Base-by-base conservation (phyloP, 1,284 basidiomycete genomes). In the Trametes pubescens region DNA sequence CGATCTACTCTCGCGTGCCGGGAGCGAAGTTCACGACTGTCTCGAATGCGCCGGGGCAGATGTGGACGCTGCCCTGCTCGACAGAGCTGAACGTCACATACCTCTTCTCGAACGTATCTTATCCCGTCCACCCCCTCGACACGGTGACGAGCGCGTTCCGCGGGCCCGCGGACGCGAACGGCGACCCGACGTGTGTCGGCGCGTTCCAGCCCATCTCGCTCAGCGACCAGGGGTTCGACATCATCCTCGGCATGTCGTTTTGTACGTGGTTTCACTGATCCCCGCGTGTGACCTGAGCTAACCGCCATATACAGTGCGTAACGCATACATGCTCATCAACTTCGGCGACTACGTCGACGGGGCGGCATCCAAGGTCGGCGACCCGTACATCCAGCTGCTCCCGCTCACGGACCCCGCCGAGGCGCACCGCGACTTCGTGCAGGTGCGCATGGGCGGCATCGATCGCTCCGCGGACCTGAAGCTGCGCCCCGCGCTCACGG, bases 241-340 rank as follows among this genome's bases (percentile, higher is more conserved):
- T 91, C 81, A 91, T 93, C 70, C 80, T 93, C 62, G 91, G 91
- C 62, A 92, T 93, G 91, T 84, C 83, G 61, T 93, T 92, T 78
- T 66, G 91, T 92, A 75, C 70, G 89, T 79, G 9, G 14, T 26
- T 22, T 22, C 8, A 1, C 68, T 32, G 29, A 8, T 47, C 47
- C 58, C n/a, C 43, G 29, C 47, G 29, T 21, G 51, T 43, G 29
- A 43, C 49, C 46, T 21, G 24, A 43, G 8, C 34, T 49, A 32
- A 40, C 46, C 65, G 51, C 47, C 4, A 10, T 35, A 21, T n/a
- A n/a, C 69, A 92, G 91, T 93, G 60, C 88, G 91, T 14, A 93
- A 91, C 71, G 80, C 82, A 16, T 90, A 89, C 72, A 77, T 83
- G 32, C 76, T 88, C 18, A 81, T 90, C 73, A 80, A 89, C 73